Percentiles rank a stretch among this genome's conserved stretches.
These are phyloP conservation scores for Fragilariopsis cylindrus DNA, from an alignment of 108 stramenopile species.

Conservation along the genomic window DNA sequence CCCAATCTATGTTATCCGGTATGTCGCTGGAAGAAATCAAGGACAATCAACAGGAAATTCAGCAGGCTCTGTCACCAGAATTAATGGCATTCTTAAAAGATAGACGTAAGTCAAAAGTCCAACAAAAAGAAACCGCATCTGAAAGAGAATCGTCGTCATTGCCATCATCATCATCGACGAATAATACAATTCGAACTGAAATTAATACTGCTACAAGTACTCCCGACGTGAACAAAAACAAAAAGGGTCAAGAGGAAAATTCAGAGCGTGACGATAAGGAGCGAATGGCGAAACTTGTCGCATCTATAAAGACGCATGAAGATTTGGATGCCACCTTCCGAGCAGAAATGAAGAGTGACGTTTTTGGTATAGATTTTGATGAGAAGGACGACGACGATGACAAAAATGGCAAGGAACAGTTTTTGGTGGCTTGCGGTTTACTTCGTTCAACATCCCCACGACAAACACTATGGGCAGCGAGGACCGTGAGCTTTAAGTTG, in stretches of 20 bases:
- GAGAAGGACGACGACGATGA: constrained; percentile 8
- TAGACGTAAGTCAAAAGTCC: constrained; percentile 30
- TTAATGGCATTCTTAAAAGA: constrained; percentile 62
- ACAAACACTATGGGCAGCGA: constrained; percentile 77
- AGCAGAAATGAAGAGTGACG: constrained; percentile 36
- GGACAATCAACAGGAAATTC: constrained; percentile 53
- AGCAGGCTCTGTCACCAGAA: constrained; percentile 64
- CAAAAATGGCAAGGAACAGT: constrained; percentile 24
- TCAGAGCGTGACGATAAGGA: constrained; percentile 51
- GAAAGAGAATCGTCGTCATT: not conserved
- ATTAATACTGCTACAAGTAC: not conserved
- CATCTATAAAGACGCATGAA: constrained; percentile 67
- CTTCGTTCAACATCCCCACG: constrained; percentile 67
- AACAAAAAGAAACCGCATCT: constrained; percentile 1
- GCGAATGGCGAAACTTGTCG: constrained; percentile 55
- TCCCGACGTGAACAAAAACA: not conserved
- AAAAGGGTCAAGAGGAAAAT: constrained; percentile 6
- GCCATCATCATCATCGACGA: not conserved
- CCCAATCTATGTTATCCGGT: constrained; percentile 57
- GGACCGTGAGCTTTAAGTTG: constrained; percentile 42
- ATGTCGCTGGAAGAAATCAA: constrained; percentile 74
- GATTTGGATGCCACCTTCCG: constrained; percentile 75
- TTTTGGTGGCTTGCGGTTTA: constrained; percentile 61
- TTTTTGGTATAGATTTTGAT: constrained; percentile 6
- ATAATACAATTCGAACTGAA: too few relatives aligned